Evolutionary conservation across 2,329 filamentous ascomycete genomes (phyloP).

Genomic region (Monosporascus sp.): DNA sequence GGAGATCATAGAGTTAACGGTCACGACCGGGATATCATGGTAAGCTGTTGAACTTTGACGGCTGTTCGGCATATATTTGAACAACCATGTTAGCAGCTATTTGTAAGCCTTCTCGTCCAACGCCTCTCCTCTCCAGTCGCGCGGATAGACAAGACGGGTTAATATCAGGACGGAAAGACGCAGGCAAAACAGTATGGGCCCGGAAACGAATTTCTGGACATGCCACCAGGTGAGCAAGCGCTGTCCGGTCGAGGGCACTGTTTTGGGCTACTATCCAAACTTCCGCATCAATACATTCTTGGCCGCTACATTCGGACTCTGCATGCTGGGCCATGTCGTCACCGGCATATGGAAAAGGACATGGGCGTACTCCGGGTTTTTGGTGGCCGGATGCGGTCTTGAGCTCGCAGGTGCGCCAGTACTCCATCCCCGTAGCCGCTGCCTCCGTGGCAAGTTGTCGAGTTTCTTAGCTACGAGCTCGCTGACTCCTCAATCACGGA

Average conservation of each 20-base stretch:
- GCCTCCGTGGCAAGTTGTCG: neutral
- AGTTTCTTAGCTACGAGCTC: neutral
- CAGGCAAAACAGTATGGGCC: neutral
- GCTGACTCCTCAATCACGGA: no score
- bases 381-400: conserved; percentile 44
- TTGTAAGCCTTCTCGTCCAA: no score
- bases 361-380: conserved; percentile 48
- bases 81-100: no score
- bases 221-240: conserved; percentile 34
- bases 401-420: conserved; percentile 42
- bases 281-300: conserved; percentile 52
- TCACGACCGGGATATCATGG: no score
- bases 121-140: no score
- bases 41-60: no score
- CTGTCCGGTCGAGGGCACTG: conserved; percentile 49
- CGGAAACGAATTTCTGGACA: conserved; percentile 7
- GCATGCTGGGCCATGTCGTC: conserved; percentile 34
- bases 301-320: conserved; percentile 42
- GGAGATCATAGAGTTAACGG: no score
- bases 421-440: neutral
- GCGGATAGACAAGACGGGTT: no score
- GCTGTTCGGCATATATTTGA: no score
- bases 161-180: no score
- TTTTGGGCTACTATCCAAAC: conserved; percentile 53
- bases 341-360: conserved; percentile 46